Conservation (phyloP, 352 stramenopile genomes). For the Peronospora belbahrii region DNA sequence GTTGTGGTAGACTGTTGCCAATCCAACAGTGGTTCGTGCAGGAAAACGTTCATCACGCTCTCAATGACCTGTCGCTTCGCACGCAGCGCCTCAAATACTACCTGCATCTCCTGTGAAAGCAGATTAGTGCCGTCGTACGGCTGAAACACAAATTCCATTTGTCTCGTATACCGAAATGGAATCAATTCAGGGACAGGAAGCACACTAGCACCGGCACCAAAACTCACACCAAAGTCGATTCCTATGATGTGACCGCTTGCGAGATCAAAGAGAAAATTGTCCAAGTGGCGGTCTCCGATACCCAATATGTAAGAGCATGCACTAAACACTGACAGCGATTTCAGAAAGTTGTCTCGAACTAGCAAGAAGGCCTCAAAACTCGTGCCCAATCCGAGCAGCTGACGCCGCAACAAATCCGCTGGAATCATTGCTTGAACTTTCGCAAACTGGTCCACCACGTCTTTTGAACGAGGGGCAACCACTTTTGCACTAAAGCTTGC, state of each 20-base stretch:
- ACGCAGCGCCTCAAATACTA: conserved; percentile 75
- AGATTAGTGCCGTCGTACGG: conserved; percentile 63
- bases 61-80: conserved; percentile 77
- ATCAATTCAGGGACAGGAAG: conserved; percentile 86
- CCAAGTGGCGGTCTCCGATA: conserved; percentile 87
- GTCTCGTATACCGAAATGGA: conserved; percentile 83
- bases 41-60: conserved; percentile 88
- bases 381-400: conserved; percentile 60
- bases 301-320: conserved; percentile 85
- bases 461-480: conserved; percentile 32
- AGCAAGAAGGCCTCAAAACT: conserved; percentile 79
- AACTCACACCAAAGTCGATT: conserved; percentile 91
- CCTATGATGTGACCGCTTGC: conserved; percentile 68
- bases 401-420: conserved; percentile 60
- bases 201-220: conserved; percentile 75
- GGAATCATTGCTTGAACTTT: conserved; percentile 64
- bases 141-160: conserved; percentile 64
- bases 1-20: conserved; percentile 75
- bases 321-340: conserved; percentile 79
- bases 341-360: conserved; percentile 77
- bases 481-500: conserved; percentile 67
- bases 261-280: conserved; percentile 87
- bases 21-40: conserved; percentile 88
- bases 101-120: conserved; percentile 76
- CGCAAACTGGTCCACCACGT: conserved; percentile 47